Base-by-base conservation (phyloP, 2,329 filamentous ascomycete genomes). In the Fonsecaea multimorphosa region DNA sequence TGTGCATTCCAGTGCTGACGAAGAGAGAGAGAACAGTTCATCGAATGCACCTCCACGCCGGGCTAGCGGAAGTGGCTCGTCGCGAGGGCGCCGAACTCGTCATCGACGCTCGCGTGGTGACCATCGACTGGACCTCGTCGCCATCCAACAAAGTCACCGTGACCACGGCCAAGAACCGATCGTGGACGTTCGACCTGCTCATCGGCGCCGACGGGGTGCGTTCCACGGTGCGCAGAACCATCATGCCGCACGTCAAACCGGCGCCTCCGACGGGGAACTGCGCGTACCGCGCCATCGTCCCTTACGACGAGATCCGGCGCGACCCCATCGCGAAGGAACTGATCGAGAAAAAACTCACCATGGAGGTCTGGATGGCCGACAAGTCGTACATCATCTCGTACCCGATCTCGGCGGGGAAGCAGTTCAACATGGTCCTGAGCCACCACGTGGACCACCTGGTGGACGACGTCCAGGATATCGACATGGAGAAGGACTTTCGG, bases 351-450 rank as follows among this genome's bases (percentile, higher is more conserved):
- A 75, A 78, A 61, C 73, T 74, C 5, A 80, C 79, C 8, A 81
- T 83, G 70, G 80, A 83, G 61, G 79, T 81, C 14, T 83, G 81
- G 81, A 74, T 82, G 74, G 72, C 77, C 1, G 61, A 73, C 3
- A 73, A 75, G 12, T 71, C 74, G 2, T 80, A 81, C 64, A 80
- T 81, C 69, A 82, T 84, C 58, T 78, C 79, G 2, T 83, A 83
- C 65, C 80, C 80, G 0, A 79, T 84, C 29, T 77, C 75, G n/a
- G 77, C 75, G 1, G 80, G 79, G 11, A 78, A 76, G 54, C 73
- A 78, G 38, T 81, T 81, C 72, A 83, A 83, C 67, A 77, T 83
- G 73, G 81, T 83, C 3, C 74, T 83, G 14, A 78, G 76, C 65
- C 74, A 82, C 75, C 73, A 80, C 70, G 68, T 77, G 59, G 70